Conservation (phyloP, 1,139 yeast genomes). For the Blastobotrys indianensis region DNA sequence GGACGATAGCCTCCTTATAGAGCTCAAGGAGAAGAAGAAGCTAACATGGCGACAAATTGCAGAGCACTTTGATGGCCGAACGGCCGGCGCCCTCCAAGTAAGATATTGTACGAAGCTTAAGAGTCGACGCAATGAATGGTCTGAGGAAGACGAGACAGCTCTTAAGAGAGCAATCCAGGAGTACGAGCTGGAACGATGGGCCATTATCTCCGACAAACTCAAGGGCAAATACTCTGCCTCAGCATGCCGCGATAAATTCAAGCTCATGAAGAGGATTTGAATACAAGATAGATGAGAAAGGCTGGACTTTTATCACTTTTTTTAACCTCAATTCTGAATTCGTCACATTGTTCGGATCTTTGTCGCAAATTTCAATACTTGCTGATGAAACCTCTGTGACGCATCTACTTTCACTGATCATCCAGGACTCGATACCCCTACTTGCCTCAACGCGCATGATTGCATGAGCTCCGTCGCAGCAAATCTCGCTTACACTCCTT, state of each 20-base stretch:
- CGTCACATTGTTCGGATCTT: background rate
- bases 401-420: no score
- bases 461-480: no score
- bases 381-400: no score
- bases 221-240: slow-evolving; percentile 24
- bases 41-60: slow-evolving; percentile 31
- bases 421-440: no score
- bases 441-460: no score
- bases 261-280: slow-evolving; percentile 10
- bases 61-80: slow-evolving; percentile 27
- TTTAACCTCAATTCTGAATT: background rate
- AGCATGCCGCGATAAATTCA: slow-evolving; percentile 23
- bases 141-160: slow-evolving; percentile 21
- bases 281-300: background rate
- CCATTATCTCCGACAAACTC: slow-evolving; percentile 22
- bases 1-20: slow-evolving; percentile 27
- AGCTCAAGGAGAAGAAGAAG: slow-evolving; percentile 26
- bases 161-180: slow-evolving; percentile 23
- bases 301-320: background rate
- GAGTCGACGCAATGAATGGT: slow-evolving; percentile 21
- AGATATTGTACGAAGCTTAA: slow-evolving; percentile 31
- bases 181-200: slow-evolving; percentile 28
- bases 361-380: no score
- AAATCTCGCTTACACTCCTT: no score
- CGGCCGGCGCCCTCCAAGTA: slow-evolving; percentile 31